These are phyloP conservation scores for Annulohypoxylon maeteangense DNA, from an alignment of 495 filamentous ascomycete genomes.

Conservation along the genomic window DNA sequence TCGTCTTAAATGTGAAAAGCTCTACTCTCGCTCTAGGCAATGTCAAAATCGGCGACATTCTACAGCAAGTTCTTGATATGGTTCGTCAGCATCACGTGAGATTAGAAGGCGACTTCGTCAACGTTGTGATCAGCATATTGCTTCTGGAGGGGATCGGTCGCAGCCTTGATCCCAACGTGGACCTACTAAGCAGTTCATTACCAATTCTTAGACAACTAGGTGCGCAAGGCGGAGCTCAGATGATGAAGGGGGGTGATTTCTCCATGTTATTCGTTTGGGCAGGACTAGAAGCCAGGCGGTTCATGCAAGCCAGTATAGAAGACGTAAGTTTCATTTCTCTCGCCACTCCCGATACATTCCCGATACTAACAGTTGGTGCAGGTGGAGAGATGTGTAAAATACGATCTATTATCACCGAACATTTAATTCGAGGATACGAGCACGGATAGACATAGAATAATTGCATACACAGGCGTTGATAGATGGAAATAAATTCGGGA, in stretches of 20 bases:
- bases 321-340: slow-evolving; percentile 67
- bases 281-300: slow-evolving; percentile 86
- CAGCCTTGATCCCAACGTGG: slow-evolving; percentile 83
- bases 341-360: not conserved
- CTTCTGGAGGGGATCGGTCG: slow-evolving; percentile 95
- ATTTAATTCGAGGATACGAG: slow-evolving; percentile 59
- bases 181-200: slow-evolving; percentile 86
- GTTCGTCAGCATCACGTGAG: slow-evolving; percentile 93
- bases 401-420: slow-evolving; percentile 84
- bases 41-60: slow-evolving; percentile 94
- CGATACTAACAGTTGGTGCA: slow-evolving; percentile 45
- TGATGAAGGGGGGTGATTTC: slow-evolving; percentile 78
- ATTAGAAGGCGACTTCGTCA: slow-evolving; percentile 97
- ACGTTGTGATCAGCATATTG: slow-evolving; percentile 95
- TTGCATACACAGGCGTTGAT: slow-evolving; percentile 30
- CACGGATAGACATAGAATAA: slow-evolving; percentile 22
- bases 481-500: slow-evolving; percentile 8
- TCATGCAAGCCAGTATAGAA: slow-evolving; percentile 87
- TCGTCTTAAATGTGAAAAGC: slow-evolving; percentile 89
- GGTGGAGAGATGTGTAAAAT: slow-evolving; percentile 83
- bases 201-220: slow-evolving; percentile 92
- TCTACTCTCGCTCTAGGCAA: slow-evolving; percentile 91
- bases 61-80: slow-evolving; percentile 91
- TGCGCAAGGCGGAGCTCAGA: slow-evolving; percentile 74
- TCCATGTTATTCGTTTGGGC: slow-evolving; percentile 97